phyloP scores from a whole-genome alignment of 352 stramenopile genomes.

The Globisporangium canariense region DNA sequence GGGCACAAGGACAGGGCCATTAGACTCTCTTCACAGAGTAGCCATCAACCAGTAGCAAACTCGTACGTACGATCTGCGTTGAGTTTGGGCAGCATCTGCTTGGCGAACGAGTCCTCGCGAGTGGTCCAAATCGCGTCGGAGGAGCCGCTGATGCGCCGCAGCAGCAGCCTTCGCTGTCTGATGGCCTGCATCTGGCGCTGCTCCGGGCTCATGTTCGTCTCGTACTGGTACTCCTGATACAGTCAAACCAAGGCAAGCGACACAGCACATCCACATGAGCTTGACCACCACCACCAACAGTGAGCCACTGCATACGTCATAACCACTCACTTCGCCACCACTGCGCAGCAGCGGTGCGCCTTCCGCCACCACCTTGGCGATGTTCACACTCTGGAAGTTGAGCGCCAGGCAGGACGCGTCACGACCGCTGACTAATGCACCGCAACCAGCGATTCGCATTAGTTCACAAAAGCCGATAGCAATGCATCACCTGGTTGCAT shows the following conservation, averaged over 20 bases:
- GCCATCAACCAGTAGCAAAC: not conserved
- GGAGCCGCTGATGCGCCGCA: conserved; percentile 60
- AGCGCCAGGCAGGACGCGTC: conserved; percentile 36
- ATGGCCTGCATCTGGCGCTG: conserved; percentile 48
- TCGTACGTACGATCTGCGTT: conserved; percentile 52
- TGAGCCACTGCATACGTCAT: not conserved
- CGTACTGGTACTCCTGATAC: conserved; percentile 73
- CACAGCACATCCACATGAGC: not conserved
- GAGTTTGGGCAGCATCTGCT: conserved; percentile 60
- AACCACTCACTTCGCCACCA: conserved; percentile 55
- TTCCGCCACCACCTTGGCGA: conserved; percentile 50
- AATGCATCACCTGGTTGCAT: not conserved
- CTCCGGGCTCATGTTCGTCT: conserved; percentile 49
- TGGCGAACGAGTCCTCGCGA: conserved; percentile 52
- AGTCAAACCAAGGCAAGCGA: not conserved
- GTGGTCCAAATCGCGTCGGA: conserved; percentile 56
- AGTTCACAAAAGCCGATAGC: not conserved
- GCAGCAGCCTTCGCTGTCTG: conserved; percentile 62
- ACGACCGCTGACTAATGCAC: conserved; percentile 39
- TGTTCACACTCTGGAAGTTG: conserved; percentile 55
- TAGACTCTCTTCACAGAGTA: not conserved
- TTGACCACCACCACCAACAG: not conserved
- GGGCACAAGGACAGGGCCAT: conserved; percentile 1
- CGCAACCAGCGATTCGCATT: not conserved
- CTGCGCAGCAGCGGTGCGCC: conserved; percentile 68